Evolutionary conservation across 140 eudicot species (phyloP).

Genomic region (Oenanthe javanica): DNA sequence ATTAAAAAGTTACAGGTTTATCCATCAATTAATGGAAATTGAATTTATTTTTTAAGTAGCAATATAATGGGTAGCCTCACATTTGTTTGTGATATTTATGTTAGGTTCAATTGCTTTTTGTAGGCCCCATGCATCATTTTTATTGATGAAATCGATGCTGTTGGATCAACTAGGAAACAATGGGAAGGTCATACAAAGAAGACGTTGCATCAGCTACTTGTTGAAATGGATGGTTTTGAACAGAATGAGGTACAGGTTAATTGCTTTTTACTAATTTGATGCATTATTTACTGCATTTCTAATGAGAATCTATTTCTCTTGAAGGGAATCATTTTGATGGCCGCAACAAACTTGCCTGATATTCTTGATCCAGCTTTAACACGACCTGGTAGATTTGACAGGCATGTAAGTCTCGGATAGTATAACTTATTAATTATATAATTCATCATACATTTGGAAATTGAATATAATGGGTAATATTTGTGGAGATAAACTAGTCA

Average conservation of each 20-base stretch:
- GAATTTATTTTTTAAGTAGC: not conserved
- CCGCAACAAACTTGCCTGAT: slow-evolving; percentile 99
- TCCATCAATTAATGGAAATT: not conserved
- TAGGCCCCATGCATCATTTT: slow-evolving; percentile 98
- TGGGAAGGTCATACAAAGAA: slow-evolving; percentile 99
- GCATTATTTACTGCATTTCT: not conserved
- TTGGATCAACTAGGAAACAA: slow-evolving; percentile 96
- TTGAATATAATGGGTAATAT: not conserved
- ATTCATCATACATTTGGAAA: not conserved
- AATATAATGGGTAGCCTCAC: not conserved
- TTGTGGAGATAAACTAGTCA: not conserved
- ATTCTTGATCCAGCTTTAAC: slow-evolving; percentile 99
- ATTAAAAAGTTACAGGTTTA: not conserved
- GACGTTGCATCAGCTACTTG: slow-evolving; percentile 90
- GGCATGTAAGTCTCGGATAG: slow-evolving; percentile 66
- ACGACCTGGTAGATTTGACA: slow-evolving; percentile 97
- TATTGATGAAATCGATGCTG: slow-evolving; percentile 97
- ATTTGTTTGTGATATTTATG: not conserved
- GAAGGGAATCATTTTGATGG: slow-evolving; percentile 97
- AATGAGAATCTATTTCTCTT: not conserved
- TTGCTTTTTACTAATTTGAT: not conserved
- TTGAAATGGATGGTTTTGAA: slow-evolving; percentile 99
- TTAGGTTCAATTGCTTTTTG: slow-evolving; percentile 1
- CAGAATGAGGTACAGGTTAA: slow-evolving; percentile 67
- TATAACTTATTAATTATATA: not conserved